These are phyloP conservation scores for Sechiopsis laciniata DNA, from an alignment of 306 rosid genomes.

Conservation along the genomic window DNA sequence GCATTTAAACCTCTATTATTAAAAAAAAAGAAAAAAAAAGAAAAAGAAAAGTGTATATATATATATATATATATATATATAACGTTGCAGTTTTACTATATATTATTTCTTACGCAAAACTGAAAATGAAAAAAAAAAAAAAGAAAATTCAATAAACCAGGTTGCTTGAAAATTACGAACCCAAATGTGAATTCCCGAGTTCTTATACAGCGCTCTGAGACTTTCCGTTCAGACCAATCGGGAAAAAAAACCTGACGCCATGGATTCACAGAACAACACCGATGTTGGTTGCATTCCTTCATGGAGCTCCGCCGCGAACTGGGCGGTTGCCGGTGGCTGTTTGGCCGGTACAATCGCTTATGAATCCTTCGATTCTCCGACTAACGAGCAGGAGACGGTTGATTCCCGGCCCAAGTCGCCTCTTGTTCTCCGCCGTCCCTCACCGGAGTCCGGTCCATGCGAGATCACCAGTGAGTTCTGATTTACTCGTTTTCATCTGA, in stretches of 20 bases:
- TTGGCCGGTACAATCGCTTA: constrained; percentile 38
- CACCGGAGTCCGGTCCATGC: constrained; percentile 64
- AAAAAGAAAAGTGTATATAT: too few relatives aligned
- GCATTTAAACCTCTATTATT: too few relatives aligned
- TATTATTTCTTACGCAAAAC: background rate
- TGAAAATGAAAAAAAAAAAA: background rate
- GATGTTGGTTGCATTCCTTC: background rate
- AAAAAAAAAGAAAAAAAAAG: too few relatives aligned
- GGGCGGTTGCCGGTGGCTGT: constrained; percentile 49
- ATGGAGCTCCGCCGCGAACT: constrained; percentile 42
- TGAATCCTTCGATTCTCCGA: constrained; percentile 46
- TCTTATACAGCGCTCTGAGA: background rate
- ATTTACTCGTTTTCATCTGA: background rate
- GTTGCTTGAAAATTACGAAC: constrained; percentile 5
- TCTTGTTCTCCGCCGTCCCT: constrained; percentile 47
- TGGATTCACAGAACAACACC: constrained; percentile 28
- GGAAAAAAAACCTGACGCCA: background rate
- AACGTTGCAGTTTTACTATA: too few relatives aligned
- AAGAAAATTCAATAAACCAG: background rate
- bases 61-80: too few relatives aligned
- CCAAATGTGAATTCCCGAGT: background rate
- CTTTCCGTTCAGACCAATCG: constrained; percentile 3
- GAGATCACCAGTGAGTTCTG: constrained; percentile 58
- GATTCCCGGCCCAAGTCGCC: constrained; percentile 31
- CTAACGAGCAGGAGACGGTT: constrained; percentile 25